Evolutionary conservation across 2,329 filamentous ascomycete genomes (phyloP).

Genomic region (Colletotrichum sp.): DNA sequence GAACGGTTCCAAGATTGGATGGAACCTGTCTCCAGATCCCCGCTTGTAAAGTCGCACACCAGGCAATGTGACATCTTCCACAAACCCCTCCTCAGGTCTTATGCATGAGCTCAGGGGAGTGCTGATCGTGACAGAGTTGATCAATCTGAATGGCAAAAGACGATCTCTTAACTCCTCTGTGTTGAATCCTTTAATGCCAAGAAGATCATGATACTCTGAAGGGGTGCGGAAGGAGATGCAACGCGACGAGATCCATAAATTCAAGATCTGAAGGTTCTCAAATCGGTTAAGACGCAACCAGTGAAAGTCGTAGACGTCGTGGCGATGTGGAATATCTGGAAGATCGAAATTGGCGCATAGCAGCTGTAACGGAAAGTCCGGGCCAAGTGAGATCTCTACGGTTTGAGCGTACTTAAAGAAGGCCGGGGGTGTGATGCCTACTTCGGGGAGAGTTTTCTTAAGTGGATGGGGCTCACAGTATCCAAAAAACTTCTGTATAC

Average conservation of each 20-base stretch:
- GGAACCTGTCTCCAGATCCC: background rate
- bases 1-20: background rate
- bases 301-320: conserved; percentile 3
- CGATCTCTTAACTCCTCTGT: too few species aligned
- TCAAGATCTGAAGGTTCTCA: background rate
- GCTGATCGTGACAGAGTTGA: background rate
- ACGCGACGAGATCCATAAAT: background rate
- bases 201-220: background rate
- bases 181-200: too few species aligned
- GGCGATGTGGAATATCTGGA: background rate
- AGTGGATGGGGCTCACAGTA: background rate
- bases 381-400: background rate
- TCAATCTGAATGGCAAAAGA: background rate
- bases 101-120: background rate
- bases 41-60: background rate
- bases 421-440: background rate
- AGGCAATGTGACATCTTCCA: background rate
- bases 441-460: background rate
- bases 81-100: background rate
- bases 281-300: background rate
- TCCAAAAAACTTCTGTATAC: background rate
- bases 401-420: background rate
- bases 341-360: background rate
- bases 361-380: background rate
- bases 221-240: background rate